Evolutionary conservation across 352 stramenopile genomes (phyloP).

Genomic region (Blastocystis sp.): DNA sequence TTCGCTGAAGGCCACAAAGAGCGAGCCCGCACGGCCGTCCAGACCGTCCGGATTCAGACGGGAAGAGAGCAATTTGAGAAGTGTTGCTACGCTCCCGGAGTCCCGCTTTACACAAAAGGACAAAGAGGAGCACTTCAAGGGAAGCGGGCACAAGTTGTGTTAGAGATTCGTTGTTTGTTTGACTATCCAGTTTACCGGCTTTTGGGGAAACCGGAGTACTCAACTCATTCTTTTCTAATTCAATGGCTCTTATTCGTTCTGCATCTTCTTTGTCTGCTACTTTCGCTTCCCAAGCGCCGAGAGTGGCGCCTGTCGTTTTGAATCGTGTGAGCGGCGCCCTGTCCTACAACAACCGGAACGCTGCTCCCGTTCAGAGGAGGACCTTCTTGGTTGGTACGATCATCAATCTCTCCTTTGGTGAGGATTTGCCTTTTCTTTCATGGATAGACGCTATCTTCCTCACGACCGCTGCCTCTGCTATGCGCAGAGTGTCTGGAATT

Average conservation of each 20-base stretch:
- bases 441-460: not conserved
- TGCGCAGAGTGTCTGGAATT: slow-evolving; percentile 13
- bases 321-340: not conserved
- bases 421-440: not conserved
- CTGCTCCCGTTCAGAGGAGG: not conserved
- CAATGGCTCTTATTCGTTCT: slow-evolving; percentile 31
- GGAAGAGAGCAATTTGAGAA: not conserved
- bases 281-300: not conserved
- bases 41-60: not conserved
- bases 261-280: not conserved
- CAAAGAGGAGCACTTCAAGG: slow-evolving; percentile 47
- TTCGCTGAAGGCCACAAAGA: not conserved
- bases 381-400: slow-evolving; percentile 28
- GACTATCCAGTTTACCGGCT: not conserved
- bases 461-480: not conserved
- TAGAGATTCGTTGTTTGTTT: slow-evolving; percentile 20
- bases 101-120: slow-evolving; percentile 32
- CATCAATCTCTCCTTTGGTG: slow-evolving; percentile 17
- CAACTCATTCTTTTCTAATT: not conserved
- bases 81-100: not conserved
- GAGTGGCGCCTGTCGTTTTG: not conserved
- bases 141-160: not conserved
- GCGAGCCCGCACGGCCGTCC: not conserved
- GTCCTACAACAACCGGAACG: not conserved
- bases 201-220: not conserved